These are phyloP conservation scores for Phytopythium montanum DNA, from an alignment of 352 stramenopile genomes.

Conservation along the genomic window DNA sequence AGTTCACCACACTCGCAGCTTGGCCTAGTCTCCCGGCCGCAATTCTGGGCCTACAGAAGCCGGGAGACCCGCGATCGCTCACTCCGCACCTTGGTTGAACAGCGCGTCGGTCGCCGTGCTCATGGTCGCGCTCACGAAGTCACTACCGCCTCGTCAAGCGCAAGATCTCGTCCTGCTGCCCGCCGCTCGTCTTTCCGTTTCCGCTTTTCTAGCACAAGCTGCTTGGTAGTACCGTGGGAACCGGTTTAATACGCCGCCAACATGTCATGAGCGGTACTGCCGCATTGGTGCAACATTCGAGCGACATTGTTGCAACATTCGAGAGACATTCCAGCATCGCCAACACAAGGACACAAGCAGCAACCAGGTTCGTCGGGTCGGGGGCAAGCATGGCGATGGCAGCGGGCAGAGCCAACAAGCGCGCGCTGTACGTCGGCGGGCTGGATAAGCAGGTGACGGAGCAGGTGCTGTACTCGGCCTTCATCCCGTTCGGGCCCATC, in stretches of 20 bases:
- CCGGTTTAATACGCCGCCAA: background rate
- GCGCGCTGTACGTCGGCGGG: slow-evolving; percentile 88
- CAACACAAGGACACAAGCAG: background rate
- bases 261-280: background rate
- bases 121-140: slow-evolving; percentile 33
- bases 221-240: background rate
- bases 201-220: background rate
- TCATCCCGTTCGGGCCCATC: slow-evolving; percentile 79
- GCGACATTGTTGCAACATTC: background rate
- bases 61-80: background rate
- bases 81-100: slow-evolving; percentile 76
- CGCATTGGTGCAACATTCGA: background rate
- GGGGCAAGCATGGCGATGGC: background rate
- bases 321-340: background rate
- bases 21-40: background rate
- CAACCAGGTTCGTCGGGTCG: too few relatives aligned
- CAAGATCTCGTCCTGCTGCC: slow-evolving; percentile 4
- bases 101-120: slow-evolving; percentile 76
- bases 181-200: background rate
- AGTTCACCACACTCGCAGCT: background rate
- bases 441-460: slow-evolving; percentile 88
- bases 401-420: slow-evolving; percentile 48
- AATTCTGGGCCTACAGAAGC: slow-evolving; percentile 1
- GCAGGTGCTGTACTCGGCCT: slow-evolving; percentile 82
- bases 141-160: slow-evolving; percentile 1